Evolutionary conservation across 2,329 filamentous ascomycete species (phyloP), one percentile per base, ranked within the genome.

Genomic region (Cryphonectria carpinicola): DNA sequence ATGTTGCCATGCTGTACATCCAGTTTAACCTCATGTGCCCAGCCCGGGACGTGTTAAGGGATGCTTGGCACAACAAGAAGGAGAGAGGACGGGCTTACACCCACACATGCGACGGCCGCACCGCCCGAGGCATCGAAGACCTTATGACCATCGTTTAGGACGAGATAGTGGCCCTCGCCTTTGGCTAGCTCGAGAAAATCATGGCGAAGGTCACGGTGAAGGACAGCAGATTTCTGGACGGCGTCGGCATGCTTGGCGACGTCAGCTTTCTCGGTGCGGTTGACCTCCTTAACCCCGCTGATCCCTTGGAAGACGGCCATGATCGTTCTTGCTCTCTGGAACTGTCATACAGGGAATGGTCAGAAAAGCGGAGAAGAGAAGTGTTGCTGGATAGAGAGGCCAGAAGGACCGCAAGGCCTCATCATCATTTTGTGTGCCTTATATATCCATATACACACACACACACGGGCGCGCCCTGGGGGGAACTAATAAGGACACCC

Each of bases 81-180:
- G 13, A 64, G 32, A 6, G 11, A 8, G 2, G 80, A 79, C 22
- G 81, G 75, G 70, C 71, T 71, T 28, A 72, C 71, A 78, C 84
- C 84, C 39, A 86, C 75, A 73, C 83, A 84, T 10, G 82, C 80
- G 41, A 86, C 84, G 0, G 84, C 81, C 2, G 84, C 82, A 25
- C 84, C 84, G 10, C 83, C 81, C 10, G 80, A 82, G 13, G 82
- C 83, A 70, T 86, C 84, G 4, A 86, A 76, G 28, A 85, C 80
- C 58, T 73, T 77, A 8, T 77, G 78, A 19, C 83, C 84, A 72
- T 83, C 80, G 32, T 81, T 78, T 1, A 84, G 78, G 28, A 79
- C 68, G 4, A 85, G 75, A 69, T 81, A 79, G 70, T 80, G 81
- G 2, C 83, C 83, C 35, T 80, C 74, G 8, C 79, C 80, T 5